Percentiles rank a stretch among this genome's conserved stretches.
Evolutionary conservation across 805 yeast species (phyloP).

Genomic region (Metschnikowia dekortorum): DNA sequence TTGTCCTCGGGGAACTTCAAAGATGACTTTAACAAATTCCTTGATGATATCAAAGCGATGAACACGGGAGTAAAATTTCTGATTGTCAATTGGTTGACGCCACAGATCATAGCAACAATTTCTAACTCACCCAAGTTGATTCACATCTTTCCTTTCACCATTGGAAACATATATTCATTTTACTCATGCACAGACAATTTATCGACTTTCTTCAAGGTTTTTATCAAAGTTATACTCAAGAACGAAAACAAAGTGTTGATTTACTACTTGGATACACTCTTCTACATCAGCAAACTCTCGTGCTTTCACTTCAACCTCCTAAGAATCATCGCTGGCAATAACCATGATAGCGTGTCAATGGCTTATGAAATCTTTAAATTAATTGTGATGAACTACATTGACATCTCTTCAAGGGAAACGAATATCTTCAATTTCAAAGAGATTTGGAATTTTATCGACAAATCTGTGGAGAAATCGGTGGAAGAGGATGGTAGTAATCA

Average conservation of each 20-base stretch:
- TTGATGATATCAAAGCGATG: slow-evolving; percentile 15
- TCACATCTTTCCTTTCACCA: slow-evolving; percentile 28
- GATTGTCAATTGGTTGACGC: slow-evolving; percentile 46
- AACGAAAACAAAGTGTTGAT: slow-evolving; percentile 40
- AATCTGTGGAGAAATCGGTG: slow-evolving; percentile 20
- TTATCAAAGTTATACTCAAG: slow-evolving; percentile 29
- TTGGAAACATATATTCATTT: slow-evolving; percentile 30
- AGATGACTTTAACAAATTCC: slow-evolving; percentile 7
- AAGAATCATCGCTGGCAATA: slow-evolving; percentile 29
- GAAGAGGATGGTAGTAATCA: slow-evolving; percentile 2
- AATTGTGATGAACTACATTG: slow-evolving; percentile 31
- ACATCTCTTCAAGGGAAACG: slow-evolving; percentile 29
- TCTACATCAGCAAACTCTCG: slow-evolving; percentile 29
- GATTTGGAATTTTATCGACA: slow-evolving; percentile 35
- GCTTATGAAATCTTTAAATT: slow-evolving; percentile 35
- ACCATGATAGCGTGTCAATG: slow-evolving; percentile 22
- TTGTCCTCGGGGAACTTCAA: slow-evolving; percentile 21
- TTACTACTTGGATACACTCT: slow-evolving; percentile 39
- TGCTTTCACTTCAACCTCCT: slow-evolving; percentile 20
- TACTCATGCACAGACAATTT: slow-evolving; percentile 38
- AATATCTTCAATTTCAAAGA: slow-evolving; percentile 29
- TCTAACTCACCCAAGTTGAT: slow-evolving; percentile 32
- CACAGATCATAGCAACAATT: slow-evolving; percentile 34
- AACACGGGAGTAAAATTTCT: slow-evolving; percentile 44
- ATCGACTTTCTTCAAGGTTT: slow-evolving; percentile 36